phyloP scores from a whole-genome alignment of 148 eudicot genomes.

The Chenopodium suecicum region DNA sequence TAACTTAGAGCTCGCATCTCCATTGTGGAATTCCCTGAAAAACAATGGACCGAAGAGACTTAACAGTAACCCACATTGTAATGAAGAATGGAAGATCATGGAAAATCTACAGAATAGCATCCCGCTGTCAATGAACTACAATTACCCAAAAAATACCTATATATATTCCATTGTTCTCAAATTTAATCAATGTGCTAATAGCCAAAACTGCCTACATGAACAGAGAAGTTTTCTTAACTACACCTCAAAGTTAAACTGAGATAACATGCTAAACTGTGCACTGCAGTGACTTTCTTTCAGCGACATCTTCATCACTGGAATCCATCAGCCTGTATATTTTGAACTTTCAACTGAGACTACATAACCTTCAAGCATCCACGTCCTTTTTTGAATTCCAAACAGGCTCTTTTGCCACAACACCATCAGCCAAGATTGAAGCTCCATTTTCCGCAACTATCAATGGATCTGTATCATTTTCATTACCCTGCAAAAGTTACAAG shows the following conservation, averaged over 20 bases:
- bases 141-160: slow-evolving; percentile 5
- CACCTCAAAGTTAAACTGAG: background rate
- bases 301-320: slow-evolving; percentile 36
- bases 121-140: background rate
- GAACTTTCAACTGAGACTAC: background rate
- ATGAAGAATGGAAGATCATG: background rate
- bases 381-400: slow-evolving; percentile 64
- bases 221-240: background rate
- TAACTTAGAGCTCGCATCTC: too few species aligned
- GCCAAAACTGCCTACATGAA: slow-evolving; percentile 14
- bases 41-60: background rate
- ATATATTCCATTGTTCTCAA: slow-evolving; percentile 5
- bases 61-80: background rate
- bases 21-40: too few species aligned
- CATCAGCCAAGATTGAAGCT: slow-evolving; percentile 33
- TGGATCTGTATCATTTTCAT: slow-evolving; percentile 53
- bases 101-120: background rate
- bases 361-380: slow-evolving; percentile 44
- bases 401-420: slow-evolving; percentile 38
- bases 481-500: slow-evolving; percentile 31
- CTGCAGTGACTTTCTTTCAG: slow-evolving; percentile 26
- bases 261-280: slow-evolving; percentile 22
- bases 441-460: slow-evolving; percentile 48
- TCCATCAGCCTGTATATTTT: background rate
- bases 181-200: background rate